These are phyloP conservation scores for Tremella fuciformis DNA, from an alignment of 768 basidiomycete species.

Conservation along the genomic window DNA sequence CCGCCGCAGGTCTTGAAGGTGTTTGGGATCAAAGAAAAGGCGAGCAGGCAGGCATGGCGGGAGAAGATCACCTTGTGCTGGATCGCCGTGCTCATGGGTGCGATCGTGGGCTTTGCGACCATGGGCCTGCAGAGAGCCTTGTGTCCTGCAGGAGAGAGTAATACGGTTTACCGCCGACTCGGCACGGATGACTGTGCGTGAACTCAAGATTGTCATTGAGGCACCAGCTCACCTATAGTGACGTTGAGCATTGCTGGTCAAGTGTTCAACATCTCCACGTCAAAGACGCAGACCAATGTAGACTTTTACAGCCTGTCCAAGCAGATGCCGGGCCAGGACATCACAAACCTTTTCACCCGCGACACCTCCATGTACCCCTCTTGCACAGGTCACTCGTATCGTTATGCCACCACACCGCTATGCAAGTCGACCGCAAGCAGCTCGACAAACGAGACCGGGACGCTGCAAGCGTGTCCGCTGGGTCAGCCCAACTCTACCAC, in stretches of 20 bases:
- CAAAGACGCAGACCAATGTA: slow-evolving; percentile 59
- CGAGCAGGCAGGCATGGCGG: slow-evolving; percentile 85
- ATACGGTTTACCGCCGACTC: slow-evolving; percentile 28
- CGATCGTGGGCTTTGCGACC: slow-evolving; percentile 80
- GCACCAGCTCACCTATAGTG: slow-evolving; percentile 50
- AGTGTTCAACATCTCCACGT: slow-evolving; percentile 68
- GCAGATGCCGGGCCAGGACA: slow-evolving; percentile 72
- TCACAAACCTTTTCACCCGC: slow-evolving; percentile 80
- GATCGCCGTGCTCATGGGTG: slow-evolving; percentile 75
- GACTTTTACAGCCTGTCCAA: slow-evolving; percentile 62
- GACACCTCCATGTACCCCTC: slow-evolving; percentile 62
- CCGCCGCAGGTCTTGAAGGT: slow-evolving; percentile 67
- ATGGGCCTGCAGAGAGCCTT: slow-evolving; percentile 90
- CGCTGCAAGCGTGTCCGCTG: slow-evolving; percentile 63
- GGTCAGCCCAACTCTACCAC: slow-evolving; percentile 62
- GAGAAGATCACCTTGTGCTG: slow-evolving; percentile 94
- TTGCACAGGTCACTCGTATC: slow-evolving; percentile 62
- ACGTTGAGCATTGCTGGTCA: slow-evolving; percentile 74
- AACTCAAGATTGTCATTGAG: slow-evolving; percentile 7
- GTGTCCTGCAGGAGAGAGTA: slow-evolving; percentile 62
- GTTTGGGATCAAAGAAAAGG: slow-evolving; percentile 76
- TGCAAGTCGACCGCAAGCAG: slow-evolving; percentile 57
- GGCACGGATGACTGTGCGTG: slow-evolving; percentile 40
- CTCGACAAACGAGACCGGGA: slow-evolving; percentile 39
- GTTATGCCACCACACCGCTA: slow-evolving; percentile 69